phyloP scores from a whole-genome alignment of 345 rosid genomes.

The Salix dunnii region DNA sequence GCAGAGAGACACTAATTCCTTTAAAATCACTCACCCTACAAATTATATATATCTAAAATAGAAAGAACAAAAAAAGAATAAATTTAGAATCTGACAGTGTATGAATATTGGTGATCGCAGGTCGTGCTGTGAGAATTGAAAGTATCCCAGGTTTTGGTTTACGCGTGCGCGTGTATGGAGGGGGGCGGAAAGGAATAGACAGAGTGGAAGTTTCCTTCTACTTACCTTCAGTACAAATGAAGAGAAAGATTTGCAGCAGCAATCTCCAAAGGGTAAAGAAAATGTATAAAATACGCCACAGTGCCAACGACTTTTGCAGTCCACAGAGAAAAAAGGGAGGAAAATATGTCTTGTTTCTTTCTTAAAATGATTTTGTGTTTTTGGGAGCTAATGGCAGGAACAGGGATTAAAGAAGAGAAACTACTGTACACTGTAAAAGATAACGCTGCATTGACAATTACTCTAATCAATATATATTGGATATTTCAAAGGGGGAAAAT shows the following conservation, averaged over 20 bases:
- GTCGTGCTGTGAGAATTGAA: not conserved
- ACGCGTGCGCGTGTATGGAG: not conserved
- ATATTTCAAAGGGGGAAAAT: too few relatives aligned
- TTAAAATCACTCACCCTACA: not conserved
- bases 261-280: not conserved
- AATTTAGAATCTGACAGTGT: not conserved
- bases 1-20: not conserved
- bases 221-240: not conserved
- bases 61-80: not conserved
- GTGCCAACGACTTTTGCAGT: not conserved
- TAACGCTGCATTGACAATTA: too few relatives aligned
- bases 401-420: too few relatives aligned
- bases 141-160: not conserved
- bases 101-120: not conserved
- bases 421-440: too few relatives aligned
- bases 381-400: not conserved
- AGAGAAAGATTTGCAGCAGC: not conserved
- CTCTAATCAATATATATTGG: too few relatives aligned
- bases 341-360: not conserved
- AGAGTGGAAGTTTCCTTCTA: not conserved
- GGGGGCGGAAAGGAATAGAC: not conserved
- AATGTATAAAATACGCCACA: not conserved
- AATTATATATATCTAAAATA: not conserved
- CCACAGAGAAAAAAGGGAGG: not conserved
- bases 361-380: not conserved